phyloP scores from a whole-genome alignment of 1,284 basidiomycete species.

The Moesziomyces antarcticus region DNA sequence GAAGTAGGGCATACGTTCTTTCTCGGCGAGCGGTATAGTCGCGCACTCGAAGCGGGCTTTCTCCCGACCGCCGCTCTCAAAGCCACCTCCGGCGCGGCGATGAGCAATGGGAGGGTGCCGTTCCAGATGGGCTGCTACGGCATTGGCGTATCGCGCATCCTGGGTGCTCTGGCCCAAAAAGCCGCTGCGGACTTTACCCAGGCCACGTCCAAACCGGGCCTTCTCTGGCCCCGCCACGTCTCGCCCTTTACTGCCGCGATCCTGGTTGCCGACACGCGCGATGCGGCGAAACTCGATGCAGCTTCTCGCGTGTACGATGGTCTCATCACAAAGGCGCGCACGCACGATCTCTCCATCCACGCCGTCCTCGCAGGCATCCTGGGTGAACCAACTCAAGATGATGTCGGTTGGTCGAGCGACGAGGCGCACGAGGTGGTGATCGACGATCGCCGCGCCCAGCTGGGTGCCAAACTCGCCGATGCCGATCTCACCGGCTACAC shows the following conservation, averaged over 20 bases:
- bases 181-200: slow-evolving; percentile 12
- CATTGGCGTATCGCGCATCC: slow-evolving; percentile 67
- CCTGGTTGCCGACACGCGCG: slow-evolving; percentile 18
- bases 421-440: slow-evolving; percentile 50
- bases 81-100: slow-evolving; percentile 3
- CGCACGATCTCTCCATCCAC: background rate
- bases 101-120: slow-evolving; percentile 35
- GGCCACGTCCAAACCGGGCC: slow-evolving; percentile 28
- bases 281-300: slow-evolving; percentile 1
- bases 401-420: slow-evolving; percentile 6
- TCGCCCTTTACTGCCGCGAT: slow-evolving; percentile 57
- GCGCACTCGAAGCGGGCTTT: slow-evolving; percentile 58
- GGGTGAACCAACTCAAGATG: no score
- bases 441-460: slow-evolving; percentile 59
- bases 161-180: slow-evolving; percentile 65
- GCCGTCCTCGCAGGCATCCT: slow-evolving; percentile 1
- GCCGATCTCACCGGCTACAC: slow-evolving; percentile 66
- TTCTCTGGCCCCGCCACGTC: slow-evolving; percentile 61
- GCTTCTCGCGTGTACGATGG: slow-evolving; percentile 4
- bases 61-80: slow-evolving; percentile 2
- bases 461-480: slow-evolving; percentile 66
- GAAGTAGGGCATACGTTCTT: slow-evolving; percentile 69
- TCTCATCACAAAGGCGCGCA: slow-evolving; percentile 2
- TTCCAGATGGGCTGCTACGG: slow-evolving; percentile 69
- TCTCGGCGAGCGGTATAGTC: slow-evolving; percentile 66